These are phyloP conservation scores for Fusarium marasasianum DNA, from an alignment of 2,329 filamentous ascomycete genomes.

Conservation along the genomic window DNA sequence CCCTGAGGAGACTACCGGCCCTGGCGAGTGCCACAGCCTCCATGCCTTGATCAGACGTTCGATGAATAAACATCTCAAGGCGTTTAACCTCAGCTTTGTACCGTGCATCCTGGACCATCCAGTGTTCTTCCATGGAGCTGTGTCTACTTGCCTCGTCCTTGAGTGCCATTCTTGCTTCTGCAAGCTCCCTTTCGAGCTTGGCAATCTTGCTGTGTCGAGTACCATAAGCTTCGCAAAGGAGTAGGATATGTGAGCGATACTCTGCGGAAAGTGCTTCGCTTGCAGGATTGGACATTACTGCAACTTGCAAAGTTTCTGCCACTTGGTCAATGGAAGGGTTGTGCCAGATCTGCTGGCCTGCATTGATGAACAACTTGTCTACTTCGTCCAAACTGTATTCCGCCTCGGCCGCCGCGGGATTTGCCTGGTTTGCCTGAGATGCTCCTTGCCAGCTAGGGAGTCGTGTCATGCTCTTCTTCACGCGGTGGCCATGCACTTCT, in stretches of 20 bases:
- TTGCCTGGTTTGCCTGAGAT: neutral
- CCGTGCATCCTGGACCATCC: conserved; percentile 36
- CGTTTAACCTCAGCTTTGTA: conserved; percentile 46
- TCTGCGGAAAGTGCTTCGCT: conserved; percentile 50
- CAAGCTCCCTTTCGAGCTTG: conserved; percentile 49
- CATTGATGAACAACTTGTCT: conserved; percentile 28
- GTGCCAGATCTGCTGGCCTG: conserved; percentile 45
- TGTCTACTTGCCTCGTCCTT: conserved; percentile 50
- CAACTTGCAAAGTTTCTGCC: conserved; percentile 54
- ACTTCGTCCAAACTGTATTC: conserved; percentile 10
- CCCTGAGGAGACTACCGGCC: conserved; percentile 50
- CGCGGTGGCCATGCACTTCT: neutral
- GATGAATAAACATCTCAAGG: conserved; percentile 45
- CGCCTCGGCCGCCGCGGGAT: neutral
- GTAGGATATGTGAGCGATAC: conserved; percentile 54
- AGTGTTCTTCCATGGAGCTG: conserved; percentile 32
- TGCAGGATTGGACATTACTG: conserved; percentile 51
- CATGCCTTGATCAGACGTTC: conserved; percentile 54
- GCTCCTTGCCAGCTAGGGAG: conserved; percentile 28
- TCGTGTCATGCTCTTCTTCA: conserved; percentile 9
- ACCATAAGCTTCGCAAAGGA: conserved; percentile 50
- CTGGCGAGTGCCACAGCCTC: conserved; percentile 57
- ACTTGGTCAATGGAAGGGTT: conserved; percentile 57
- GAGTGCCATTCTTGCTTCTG: conserved; percentile 48
- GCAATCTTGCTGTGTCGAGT: conserved; percentile 41